phyloP scores from a whole-genome alignment of 306 rosid species.

The Quercus dentata region DNA sequence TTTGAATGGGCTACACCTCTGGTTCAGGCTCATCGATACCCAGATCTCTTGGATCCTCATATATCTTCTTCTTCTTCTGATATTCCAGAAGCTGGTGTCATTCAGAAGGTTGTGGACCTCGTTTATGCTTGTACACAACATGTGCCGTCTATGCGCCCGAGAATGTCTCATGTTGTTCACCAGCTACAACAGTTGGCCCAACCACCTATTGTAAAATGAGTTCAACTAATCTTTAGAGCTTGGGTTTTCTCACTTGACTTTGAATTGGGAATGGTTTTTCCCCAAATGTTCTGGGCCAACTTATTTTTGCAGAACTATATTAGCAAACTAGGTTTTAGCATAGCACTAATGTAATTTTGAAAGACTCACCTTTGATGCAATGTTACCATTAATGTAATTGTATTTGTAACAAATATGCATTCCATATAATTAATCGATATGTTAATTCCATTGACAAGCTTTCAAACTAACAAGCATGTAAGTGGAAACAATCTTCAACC shows the following conservation, averaged over 20 bases:
- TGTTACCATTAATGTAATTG: background rate
- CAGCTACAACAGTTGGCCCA: conserved; percentile 80
- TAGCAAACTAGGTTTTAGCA: background rate
- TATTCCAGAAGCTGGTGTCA: conserved; percentile 67
- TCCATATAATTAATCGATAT: background rate
- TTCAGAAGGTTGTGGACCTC: conserved; percentile 93
- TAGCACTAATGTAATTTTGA: background rate
- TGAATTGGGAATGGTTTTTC: background rate
- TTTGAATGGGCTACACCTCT: conserved; percentile 98
- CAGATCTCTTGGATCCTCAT: conserved; percentile 87
- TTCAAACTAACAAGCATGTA: background rate
- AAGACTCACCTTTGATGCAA: background rate
- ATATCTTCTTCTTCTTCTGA: conserved; percentile 51
- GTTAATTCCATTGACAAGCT: background rate
- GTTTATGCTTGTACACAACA: conserved; percentile 98
- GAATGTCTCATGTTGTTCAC: conserved; percentile 99
- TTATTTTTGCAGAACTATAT: background rate
- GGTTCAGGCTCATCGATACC: conserved; percentile 88
- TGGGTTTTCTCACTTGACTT: background rate
- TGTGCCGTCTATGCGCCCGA: conserved; percentile 95
- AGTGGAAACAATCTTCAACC: background rate
- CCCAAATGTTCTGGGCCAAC: background rate
- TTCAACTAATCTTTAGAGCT: background rate
- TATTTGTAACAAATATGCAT: background rate
- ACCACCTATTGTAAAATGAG: conserved; percentile 44